Percentiles rank a stretch among this genome's conserved stretches.
Evolutionary conservation across 768 basidiomycete species (phyloP).

Genomic region (Mycena haematopus): DNA sequence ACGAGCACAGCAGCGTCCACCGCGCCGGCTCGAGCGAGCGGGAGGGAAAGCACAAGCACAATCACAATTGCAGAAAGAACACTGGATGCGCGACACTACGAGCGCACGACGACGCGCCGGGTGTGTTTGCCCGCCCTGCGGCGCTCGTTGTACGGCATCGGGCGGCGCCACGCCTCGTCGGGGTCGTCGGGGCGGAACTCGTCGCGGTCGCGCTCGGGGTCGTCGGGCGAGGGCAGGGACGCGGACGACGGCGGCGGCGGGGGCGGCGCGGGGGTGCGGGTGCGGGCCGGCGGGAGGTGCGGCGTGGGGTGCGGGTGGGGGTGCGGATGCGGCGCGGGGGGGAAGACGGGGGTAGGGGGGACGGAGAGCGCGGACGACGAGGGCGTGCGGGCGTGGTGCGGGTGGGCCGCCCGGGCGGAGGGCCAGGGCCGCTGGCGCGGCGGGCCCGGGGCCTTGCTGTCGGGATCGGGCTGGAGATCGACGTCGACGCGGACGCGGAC

Average conservation of each 20-base stretch:
- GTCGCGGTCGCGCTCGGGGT: neutral
- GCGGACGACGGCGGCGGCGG: no score
- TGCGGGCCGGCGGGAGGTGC: conserved; percentile 35
- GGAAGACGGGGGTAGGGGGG: conserved; percentile 15
- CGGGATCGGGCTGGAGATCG: conserved; percentile 40
- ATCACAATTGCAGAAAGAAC: no score
- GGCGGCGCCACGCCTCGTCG: conserved; percentile 75
- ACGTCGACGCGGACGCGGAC: conserved; percentile 77
- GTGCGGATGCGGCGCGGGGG: conserved; percentile 33
- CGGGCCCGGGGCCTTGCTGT: neutral
- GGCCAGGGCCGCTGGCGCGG: no score
- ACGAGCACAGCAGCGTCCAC: no score
- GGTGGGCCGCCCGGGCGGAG: no score
- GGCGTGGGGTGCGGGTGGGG: neutral
- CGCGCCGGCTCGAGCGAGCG: no score
- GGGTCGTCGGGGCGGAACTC: conserved; percentile 57
- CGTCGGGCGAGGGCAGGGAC: no score
- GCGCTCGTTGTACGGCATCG: conserved; percentile 77
- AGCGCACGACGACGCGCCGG: conserved; percentile 64
- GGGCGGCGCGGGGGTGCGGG: neutral
- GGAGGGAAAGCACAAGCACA: no score
- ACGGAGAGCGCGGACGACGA: neutral
- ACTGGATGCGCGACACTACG: no score
- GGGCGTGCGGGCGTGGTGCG: neutral
- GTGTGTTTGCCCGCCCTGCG: conserved; percentile 84